These are phyloP conservation scores for Fusarium protoensiforme DNA, from an alignment of 2,329 filamentous ascomycete genomes.

Conservation along the genomic window DNA sequence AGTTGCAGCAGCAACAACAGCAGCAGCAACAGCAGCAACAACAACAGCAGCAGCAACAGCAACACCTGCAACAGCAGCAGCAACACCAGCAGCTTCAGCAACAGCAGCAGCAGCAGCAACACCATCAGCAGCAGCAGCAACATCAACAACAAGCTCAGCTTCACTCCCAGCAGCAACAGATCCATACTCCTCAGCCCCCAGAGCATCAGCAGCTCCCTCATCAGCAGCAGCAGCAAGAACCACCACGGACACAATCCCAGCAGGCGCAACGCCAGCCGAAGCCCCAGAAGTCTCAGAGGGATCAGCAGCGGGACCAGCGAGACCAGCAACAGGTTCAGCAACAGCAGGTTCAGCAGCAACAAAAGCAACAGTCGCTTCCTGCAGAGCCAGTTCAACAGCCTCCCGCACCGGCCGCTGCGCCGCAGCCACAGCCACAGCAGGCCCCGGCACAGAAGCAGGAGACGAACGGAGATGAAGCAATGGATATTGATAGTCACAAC, in stretches of 20 bases:
- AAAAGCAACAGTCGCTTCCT: constrained; percentile 48
- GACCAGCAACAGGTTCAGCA: constrained; percentile 40
- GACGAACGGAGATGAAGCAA: constrained; percentile 57
- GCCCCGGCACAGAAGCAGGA: constrained; percentile 54
- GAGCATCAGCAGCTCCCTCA: constrained; percentile 50
- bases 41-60: constrained; percentile 38
- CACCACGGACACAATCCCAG: constrained; percentile 20
- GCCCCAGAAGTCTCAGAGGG: constrained; percentile 41
- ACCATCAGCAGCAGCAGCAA: constrained; percentile 44
- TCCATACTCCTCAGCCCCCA: constrained; percentile 46
- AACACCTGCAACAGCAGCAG: constrained; percentile 46
- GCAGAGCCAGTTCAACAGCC: constrained; percentile 40
- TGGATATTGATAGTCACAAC: constrained; percentile 64
- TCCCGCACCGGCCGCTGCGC: constrained; percentile 37
- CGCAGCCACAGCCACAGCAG: constrained; percentile 47
- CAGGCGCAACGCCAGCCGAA: constrained; percentile 46
- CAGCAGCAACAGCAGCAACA: constrained; percentile 45
- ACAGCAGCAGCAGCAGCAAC: constrained; percentile 41
- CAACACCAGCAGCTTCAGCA: constrained; percentile 40
- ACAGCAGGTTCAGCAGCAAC: constrained; percentile 42
- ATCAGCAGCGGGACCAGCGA: constrained; percentile 43
- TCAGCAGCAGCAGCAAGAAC: constrained; percentile 40
- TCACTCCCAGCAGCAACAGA: constrained; percentile 41
- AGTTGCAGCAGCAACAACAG: constrained; percentile 43
- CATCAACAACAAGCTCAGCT: constrained; percentile 42